These are phyloP conservation scores for Tuber umbilicatum DNA, from an alignment of 495 filamentous ascomycete species.

Conservation along the genomic window DNA sequence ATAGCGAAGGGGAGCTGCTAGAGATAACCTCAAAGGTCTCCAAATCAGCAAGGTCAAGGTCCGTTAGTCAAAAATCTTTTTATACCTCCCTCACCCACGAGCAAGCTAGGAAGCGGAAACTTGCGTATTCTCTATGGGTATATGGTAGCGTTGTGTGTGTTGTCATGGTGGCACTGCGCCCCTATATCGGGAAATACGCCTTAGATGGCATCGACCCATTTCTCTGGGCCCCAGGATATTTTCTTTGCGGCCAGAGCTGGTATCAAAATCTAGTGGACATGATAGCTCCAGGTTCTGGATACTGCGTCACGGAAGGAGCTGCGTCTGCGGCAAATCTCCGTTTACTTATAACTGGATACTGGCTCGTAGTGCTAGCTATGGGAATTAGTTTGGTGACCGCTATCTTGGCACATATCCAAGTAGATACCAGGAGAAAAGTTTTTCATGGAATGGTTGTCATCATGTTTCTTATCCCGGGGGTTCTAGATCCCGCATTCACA, in stretches of 20 bases:
- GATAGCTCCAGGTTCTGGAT: conserved; percentile 29
- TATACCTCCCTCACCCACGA: conserved; percentile 64
- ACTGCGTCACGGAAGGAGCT: conserved; percentile 35
- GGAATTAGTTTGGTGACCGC: conserved; percentile 68
- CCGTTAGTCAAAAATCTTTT: conserved; percentile 12
- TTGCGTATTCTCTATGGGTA: conserved; percentile 72
- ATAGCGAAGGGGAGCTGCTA: conserved; percentile 35
- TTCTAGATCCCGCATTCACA: conserved; percentile 75
- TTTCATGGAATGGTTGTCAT: conserved; percentile 98
- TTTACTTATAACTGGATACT: conserved; percentile 70
- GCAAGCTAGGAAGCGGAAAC: conserved; percentile 70
- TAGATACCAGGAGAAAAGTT: conserved; percentile 95
- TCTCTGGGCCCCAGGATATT: conserved; percentile 84
- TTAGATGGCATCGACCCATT: conserved; percentile 71
- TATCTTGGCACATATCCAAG: conserved; percentile 65
- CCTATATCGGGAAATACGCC: conserved; percentile 59
- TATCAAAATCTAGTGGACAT: conserved; percentile 43
- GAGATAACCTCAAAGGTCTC: conserved; percentile 1
- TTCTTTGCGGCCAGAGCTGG: conserved; percentile 68
- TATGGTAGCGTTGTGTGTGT: conserved; percentile 59
- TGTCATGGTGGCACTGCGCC: conserved; percentile 64
- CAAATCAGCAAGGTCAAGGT: conserved; percentile 10
- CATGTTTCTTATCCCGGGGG: conserved; percentile 83
- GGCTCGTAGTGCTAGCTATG: conserved; percentile 56
- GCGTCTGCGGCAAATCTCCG: conserved; percentile 60